phyloP scores from a whole-genome alignment of 1,284 basidiomycete genomes.

The Puccinia horiana region DNA sequence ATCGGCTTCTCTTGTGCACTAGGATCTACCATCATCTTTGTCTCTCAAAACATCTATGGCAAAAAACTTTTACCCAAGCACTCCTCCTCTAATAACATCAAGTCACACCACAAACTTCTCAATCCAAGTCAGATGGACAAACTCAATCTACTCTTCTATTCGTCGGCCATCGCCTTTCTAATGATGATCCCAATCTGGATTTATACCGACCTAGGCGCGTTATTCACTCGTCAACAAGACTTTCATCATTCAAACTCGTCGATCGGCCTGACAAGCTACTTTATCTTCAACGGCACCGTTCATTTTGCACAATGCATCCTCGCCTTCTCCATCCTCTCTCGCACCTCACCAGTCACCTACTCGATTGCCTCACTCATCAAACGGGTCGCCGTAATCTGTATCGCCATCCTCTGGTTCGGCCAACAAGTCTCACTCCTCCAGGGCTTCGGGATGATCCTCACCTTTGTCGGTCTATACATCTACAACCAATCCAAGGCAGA shows the following conservation, averaged over 20 bases:
- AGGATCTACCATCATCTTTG: constrained; percentile 91
- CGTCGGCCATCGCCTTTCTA: constrained; percentile 86
- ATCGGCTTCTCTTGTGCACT: constrained; percentile 85
- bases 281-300: constrained; percentile 88
- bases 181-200: constrained; percentile 93
- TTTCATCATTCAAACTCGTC: constrained; percentile 28
- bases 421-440: constrained; percentile 83
- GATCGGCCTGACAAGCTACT: constrained; percentile 65
- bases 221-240: constrained; percentile 61
- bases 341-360: constrained; percentile 97
- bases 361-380: constrained; percentile 97
- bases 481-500: constrained; percentile 92
- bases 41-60: constrained; percentile 98
- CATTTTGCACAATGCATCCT: constrained; percentile 97
- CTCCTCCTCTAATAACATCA: constrained; percentile 56
- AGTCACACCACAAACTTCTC: constrained; percentile 58
- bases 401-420: constrained; percentile 95
- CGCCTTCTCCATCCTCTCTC: constrained; percentile 91
- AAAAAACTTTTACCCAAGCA: constrained; percentile 87
- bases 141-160: constrained; percentile 92
- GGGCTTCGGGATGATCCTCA: constrained; percentile 81
- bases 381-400: constrained; percentile 94
- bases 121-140: constrained; percentile 77
- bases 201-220: constrained; percentile 74
- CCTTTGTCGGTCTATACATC: constrained; percentile 88